Evolutionary conservation across 176 grass and related monocot species (phyloP).

Genomic region (Paspalum vaginatum): DNA sequence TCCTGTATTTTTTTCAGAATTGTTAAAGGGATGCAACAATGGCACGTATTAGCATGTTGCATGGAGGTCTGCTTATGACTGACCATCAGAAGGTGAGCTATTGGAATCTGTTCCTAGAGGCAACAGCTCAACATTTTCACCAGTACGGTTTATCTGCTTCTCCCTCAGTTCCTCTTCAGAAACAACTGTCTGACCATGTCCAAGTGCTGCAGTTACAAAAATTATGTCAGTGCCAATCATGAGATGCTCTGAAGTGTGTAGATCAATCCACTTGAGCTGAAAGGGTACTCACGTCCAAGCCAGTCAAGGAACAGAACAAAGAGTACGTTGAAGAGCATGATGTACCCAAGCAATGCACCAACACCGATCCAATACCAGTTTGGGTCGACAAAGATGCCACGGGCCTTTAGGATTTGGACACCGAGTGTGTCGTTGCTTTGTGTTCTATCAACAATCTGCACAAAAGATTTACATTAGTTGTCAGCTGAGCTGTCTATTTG

Average conservation of each 20-base stretch:
- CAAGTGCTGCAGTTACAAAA: slow-evolving; percentile 64
- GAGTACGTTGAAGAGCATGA: slow-evolving; percentile 91
- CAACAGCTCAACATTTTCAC: slow-evolving; percentile 59
- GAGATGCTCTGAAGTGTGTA: slow-evolving; percentile 18
- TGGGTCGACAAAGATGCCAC: slow-evolving; percentile 79
- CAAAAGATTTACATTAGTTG: slow-evolving; percentile 23
- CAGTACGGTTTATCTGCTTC: slow-evolving; percentile 80
- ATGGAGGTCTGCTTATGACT: slow-evolving; percentile 22
- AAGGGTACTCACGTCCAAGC: slow-evolving; percentile 83
- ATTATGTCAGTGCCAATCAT: slow-evolving; percentile 24
- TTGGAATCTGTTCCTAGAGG: slow-evolving; percentile 37
- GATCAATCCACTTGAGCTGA: slow-evolving; percentile 11
- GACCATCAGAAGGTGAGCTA: slow-evolving; percentile 45
- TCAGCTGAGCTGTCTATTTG: slow-evolving; percentile 23
- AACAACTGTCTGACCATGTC: slow-evolving; percentile 74
- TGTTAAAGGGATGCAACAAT: slow-evolving; percentile 28
- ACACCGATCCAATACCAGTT: slow-evolving; percentile 99
- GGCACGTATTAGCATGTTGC: background rate
- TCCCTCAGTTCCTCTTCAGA: slow-evolving; percentile 83
- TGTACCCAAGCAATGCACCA: slow-evolving; percentile 77
- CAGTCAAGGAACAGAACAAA: slow-evolving; percentile 86
- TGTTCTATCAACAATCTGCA: slow-evolving; percentile 47
- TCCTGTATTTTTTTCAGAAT: slow-evolving; percentile 53
- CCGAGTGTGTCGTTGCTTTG: slow-evolving; percentile 60
- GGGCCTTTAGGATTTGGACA: slow-evolving; percentile 56